Conservation (phyloP, 495 filamentous ascomycete genomes). For the Aspergillus leporis region DNA sequence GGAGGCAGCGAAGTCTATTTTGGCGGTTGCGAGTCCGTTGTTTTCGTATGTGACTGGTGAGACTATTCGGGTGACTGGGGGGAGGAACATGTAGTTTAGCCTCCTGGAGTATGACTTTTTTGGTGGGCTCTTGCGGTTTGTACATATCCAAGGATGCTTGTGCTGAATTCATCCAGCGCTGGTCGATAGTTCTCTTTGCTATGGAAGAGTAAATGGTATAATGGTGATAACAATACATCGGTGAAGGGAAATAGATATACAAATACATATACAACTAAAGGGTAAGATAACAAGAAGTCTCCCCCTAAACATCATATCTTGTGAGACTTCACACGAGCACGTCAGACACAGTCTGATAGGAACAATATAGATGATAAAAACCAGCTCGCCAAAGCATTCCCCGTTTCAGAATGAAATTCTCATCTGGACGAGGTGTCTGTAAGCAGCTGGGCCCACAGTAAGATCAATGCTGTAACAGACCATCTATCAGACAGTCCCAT, state of each 20-base stretch:
- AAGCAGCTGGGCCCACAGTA: conserved; percentile 1
- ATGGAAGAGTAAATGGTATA: neutral
- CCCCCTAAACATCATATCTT: neutral
- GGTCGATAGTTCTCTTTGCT: neutral
- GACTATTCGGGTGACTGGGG: conserved; percentile 82
- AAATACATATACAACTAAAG: neutral
- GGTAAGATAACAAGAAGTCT: neutral
- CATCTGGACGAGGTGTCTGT: neutral
- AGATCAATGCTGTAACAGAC: neutral
- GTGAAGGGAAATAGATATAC: neutral
- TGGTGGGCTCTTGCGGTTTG: conserved; percentile 3
- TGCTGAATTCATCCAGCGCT: too few relatives aligned
- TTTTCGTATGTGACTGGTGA: conserved; percentile 83
- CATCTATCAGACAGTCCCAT: neutral
- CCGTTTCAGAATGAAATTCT: neutral
- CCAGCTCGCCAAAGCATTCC: neutral
- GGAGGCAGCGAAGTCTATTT: conserved; percentile 75
- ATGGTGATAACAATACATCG: neutral
- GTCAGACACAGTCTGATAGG: conserved; percentile 1
- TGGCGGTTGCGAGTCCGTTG: conserved; percentile 77
- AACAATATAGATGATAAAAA: neutral
- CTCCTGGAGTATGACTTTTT: conserved; percentile 13
- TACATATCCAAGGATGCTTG: neutral
- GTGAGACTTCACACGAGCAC: neutral
- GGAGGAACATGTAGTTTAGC: conserved; percentile 73